These are phyloP conservation scores for Dictyostelium firmibasis DNA, from an alignment of 78 protist species.

Conservation along the genomic window DNA sequence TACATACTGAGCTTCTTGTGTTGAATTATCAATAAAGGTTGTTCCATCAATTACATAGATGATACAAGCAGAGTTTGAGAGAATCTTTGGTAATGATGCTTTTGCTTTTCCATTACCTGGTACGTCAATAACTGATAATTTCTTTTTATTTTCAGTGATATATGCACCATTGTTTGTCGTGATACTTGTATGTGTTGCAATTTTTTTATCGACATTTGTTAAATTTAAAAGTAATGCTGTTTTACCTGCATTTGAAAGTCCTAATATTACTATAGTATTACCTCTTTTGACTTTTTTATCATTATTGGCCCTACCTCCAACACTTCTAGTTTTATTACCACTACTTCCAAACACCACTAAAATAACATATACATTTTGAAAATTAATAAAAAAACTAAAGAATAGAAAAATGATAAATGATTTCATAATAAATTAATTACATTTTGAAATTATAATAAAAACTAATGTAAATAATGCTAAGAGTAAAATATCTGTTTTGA, in stretches of 20 bases:
- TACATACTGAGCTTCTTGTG: constrained; percentile 70
- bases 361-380: not conserved
- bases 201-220: not conserved
- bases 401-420: not conserved
- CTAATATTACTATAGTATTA: not conserved
- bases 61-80: constrained; percentile 2
- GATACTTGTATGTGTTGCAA: constrained; percentile 27
- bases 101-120: constrained; percentile 64
- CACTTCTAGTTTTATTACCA: not conserved
- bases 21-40: constrained; percentile 23
- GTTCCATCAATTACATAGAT: constrained; percentile 49
- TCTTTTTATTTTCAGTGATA: not conserved
- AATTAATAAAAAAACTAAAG: not conserved
- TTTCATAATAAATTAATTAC: not conserved
- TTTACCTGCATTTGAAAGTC: constrained; percentile 50
- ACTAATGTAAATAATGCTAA: not conserved
- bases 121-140: constrained; percentile 35
- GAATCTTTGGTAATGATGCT: constrained; percentile 16
- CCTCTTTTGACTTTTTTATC: constrained; percentile 50
- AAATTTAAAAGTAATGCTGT: constrained; percentile 38
- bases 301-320: not conserved
- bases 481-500: not conserved
- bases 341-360: constrained; percentile 5
- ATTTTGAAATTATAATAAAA: not conserved
- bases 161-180: constrained; percentile 24